Evolutionary conservation across 441 rosid genomes (phyloP), one percentile per base, ranked within the genome.

Genomic region (Euphorbia schlechtendalii): DNA sequence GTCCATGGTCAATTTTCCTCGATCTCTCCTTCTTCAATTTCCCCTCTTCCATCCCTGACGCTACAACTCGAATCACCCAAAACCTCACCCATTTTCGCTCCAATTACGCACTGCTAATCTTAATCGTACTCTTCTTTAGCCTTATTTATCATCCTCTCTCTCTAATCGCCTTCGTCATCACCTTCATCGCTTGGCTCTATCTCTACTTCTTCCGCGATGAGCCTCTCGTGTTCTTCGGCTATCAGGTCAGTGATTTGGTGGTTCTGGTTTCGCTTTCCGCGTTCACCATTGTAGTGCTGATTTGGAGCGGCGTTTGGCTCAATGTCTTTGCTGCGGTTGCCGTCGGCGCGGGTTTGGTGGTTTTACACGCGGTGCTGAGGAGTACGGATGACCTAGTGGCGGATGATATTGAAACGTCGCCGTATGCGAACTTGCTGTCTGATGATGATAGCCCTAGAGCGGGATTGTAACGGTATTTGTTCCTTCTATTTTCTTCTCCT

Each of bases 161-260:
- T 3, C 51, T 86, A 59, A 68, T 90, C 74, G 81, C 84, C 10
- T 76, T 85, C 71, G 5, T 85, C 5, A 59, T 84, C 15, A 69
- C 78, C 24, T 74, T 80, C 51, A 38, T 80, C 64, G 86, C 83
- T 5, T 90, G 96, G 97, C 64, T 80, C 78, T 73, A 78, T 72
- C 85, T 88, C 78, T 90, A 81, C 71, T 80, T 90, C 83, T 73
- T 81, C 49, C 88, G 90, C 51, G 86, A 70, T 20, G 88, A 79
- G 66, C 76, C 89, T 0, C 71, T 86, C 13, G 63, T 67, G 15
- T n/a, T 85, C 51, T 65, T 80, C 63, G 80, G 81, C 0, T 71
- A 74, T 67, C 38, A 67, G 0, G 55, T 88, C 30, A 80, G 76
- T 70, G 90, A 90, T 32, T 78, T 78, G 27, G 56, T 78, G 11